These are phyloP conservation scores for Aspergillus aculeatinus DNA, from an alignment of 2,329 filamentous ascomycete genomes.

Conservation along the genomic window DNA sequence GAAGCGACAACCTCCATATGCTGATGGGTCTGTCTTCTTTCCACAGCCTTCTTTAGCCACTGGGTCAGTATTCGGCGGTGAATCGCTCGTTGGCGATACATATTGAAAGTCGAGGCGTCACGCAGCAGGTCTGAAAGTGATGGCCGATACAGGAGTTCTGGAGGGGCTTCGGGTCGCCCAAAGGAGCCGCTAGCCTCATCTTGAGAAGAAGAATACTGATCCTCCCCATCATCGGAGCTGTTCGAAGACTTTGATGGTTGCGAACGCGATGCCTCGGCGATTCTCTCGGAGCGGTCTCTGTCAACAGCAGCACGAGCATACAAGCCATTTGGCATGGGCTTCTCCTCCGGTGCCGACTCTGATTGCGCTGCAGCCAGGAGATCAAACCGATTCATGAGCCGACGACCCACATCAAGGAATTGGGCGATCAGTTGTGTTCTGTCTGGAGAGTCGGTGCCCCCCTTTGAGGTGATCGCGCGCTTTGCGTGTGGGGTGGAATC, in stretches of 20 bases:
- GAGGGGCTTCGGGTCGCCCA: constrained; percentile 29
- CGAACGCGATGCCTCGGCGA: constrained; percentile 21
- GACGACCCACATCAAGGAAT: constrained; percentile 40
- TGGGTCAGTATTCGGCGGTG: constrained; percentile 43
- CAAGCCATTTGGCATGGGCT: constrained; percentile 25
- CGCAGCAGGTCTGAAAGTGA: constrained; percentile 52
- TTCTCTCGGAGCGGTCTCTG: constrained; percentile 31
- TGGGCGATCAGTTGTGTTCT: constrained; percentile 40
- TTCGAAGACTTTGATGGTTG: constrained; percentile 13
- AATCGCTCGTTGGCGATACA: constrained; percentile 41
- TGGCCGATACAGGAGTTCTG: constrained; percentile 48
- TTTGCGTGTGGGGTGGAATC: constrained; percentile 23
- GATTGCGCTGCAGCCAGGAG: constrained; percentile 21
- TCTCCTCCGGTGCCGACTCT: constrained; percentile 9
- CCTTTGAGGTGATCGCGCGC: constrained; percentile 12
- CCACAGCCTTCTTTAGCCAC: constrained; percentile 50
- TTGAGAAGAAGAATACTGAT: constrained; percentile 22
- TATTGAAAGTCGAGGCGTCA: constrained; percentile 51
- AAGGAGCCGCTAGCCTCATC: constrained; percentile 25
- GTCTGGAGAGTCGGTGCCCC: constrained; percentile 27
- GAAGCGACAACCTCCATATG: constrained; percentile 47
- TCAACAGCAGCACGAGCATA: constrained; percentile 31
- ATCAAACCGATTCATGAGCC: constrained; percentile 36
- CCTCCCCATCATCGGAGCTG: constrained; percentile 23
- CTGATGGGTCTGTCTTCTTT: constrained; percentile 36